Conservation (phyloP, 345 rosid genomes). For the Syzygium aqueum region DNA sequence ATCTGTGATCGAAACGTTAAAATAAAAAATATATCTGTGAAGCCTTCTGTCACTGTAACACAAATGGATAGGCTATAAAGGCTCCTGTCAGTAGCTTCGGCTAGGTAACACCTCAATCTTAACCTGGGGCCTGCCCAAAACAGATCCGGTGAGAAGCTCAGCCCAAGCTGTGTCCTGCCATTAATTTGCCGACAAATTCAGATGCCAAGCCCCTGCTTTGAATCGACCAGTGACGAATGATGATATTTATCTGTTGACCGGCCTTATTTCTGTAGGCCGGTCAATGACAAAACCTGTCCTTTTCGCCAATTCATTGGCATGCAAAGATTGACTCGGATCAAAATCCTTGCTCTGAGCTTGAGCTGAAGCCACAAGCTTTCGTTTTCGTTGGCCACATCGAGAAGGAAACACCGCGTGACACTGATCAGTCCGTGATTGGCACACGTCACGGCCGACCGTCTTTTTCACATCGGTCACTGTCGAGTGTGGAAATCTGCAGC, state of each 20-base stretch:
- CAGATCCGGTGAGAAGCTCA: neutral
- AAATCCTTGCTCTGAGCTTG: neutral
- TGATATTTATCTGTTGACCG: neutral
- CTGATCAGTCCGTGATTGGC: constrained; percentile 4
- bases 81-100: too few relatives aligned
- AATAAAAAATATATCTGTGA: too few relatives aligned
- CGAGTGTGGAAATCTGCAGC: neutral
- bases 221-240: neutral
- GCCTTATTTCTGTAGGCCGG: neutral
- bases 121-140: too few relatives aligned
- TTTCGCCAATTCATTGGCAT: neutral
- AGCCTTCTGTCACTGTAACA: too few relatives aligned
- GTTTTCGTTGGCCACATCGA: neutral
- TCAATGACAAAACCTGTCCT: neutral
- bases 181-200: neutral
- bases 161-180: neutral
- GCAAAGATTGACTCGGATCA: neutral
- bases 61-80: too few relatives aligned
- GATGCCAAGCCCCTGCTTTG: neutral
- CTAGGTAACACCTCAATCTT: too few relatives aligned
- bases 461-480: neutral
- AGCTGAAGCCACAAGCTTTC: neutral
- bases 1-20: too few relatives aligned
- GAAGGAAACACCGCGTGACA: neutral
- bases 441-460: constrained; percentile 6